Conservation (phyloP, 768 basidiomycete genomes). For the Gymnopilus dilepis region DNA sequence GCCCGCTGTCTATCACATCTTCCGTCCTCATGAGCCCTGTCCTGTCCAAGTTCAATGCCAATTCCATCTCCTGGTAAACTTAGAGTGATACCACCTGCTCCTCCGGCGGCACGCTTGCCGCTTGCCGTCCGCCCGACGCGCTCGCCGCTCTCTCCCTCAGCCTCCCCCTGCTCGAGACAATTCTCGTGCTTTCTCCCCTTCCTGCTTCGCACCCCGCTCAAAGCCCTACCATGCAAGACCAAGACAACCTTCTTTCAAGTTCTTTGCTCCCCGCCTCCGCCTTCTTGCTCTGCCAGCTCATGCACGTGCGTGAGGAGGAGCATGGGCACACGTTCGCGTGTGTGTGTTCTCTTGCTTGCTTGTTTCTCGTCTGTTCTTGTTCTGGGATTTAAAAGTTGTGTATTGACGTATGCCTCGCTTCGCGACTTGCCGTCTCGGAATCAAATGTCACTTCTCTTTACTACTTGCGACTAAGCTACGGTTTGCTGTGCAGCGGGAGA, state of each 20-base stretch:
- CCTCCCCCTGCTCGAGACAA: background rate
- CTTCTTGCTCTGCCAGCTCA: background rate
- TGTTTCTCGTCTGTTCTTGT: too few relatives aligned
- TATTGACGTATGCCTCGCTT: background rate
- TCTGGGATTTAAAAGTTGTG: background rate
- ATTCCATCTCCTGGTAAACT: too few relatives aligned
- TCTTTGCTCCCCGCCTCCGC: background rate
- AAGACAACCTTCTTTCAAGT: background rate
- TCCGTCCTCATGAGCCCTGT: too few relatives aligned
- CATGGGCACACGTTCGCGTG: conserved; percentile 6
- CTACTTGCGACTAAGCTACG: too few relatives aligned
- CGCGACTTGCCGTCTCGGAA: background rate
- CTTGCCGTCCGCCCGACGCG: too few relatives aligned
- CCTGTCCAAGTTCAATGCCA: too few relatives aligned
- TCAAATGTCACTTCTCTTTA: background rate
- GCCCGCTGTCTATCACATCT: too few relatives aligned
- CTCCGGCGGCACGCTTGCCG: too few relatives aligned
- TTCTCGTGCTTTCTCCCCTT: background rate
- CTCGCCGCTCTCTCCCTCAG: background rate
- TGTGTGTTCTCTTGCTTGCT: too few relatives aligned
- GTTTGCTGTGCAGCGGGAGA: too few relatives aligned
- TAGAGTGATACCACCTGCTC: too few relatives aligned
- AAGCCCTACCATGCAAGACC: background rate
- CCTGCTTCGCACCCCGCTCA: background rate
- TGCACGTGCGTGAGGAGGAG: background rate